phyloP scores from a whole-genome alignment of 805 yeast genomes.

The baker's yeast (Saccharomyces cerevisiae) region DNA sequence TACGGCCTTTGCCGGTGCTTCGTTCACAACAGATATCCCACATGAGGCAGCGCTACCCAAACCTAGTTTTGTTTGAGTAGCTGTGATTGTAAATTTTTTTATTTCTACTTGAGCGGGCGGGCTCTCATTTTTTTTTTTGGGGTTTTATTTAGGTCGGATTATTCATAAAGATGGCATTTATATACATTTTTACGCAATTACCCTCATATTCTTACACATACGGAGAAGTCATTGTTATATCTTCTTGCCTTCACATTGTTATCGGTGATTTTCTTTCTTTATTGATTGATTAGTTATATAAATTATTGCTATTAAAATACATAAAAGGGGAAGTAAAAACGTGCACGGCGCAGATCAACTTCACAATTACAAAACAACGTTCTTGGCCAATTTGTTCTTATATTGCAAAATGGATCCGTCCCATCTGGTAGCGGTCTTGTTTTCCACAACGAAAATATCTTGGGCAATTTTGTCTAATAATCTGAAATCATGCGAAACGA shows the following conservation, averaged over 20 bases:
- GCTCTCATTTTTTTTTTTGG: background rate
- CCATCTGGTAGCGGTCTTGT: conserved; percentile 95
- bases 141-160: conserved; percentile 1
- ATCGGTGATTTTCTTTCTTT: background rate
- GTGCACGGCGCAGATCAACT: background rate
- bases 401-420: conserved; percentile 83
- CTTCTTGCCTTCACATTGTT: background rate
- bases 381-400: conserved; percentile 89
- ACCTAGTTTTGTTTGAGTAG: conserved; percentile 26
- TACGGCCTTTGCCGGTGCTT: conserved; percentile 28
- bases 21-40: conserved; percentile 29
- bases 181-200: background rate
- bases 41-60: conserved; percentile 27
- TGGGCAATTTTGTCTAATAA: conserved; percentile 93
- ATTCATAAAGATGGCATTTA: background rate
- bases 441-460: conserved; percentile 92
- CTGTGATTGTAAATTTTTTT: background rate
- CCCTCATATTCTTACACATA: background rate
- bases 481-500: conserved; percentile 98
- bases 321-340: background rate
- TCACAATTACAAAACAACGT: conserved; percentile 56
- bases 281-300: background rate
- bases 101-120: background rate
- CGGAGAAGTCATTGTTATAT: background rate
- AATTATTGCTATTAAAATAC: background rate